phyloP scores from a whole-genome alignment of 371 early-diverging fungal genomes.

The Capniomyces stellatus region DNA sequence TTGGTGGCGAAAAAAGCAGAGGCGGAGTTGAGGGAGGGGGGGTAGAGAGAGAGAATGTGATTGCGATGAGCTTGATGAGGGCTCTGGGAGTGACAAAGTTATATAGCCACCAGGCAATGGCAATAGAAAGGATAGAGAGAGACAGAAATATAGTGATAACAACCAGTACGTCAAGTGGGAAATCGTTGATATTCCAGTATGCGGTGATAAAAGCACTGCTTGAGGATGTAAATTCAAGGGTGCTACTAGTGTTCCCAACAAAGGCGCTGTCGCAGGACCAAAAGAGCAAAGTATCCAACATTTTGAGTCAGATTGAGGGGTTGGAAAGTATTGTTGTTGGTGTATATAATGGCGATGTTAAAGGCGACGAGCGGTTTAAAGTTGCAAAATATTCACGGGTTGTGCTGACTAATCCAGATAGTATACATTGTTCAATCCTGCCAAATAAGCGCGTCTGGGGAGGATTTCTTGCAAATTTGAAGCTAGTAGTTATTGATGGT shows the following conservation, averaged over 20 bases:
- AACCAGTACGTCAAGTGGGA: slow-evolving; percentile 62
- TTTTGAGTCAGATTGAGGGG: slow-evolving; percentile 17
- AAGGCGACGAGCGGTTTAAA: slow-evolving; percentile 17
- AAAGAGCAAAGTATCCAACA: slow-evolving; percentile 24
- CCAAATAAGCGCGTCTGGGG: slow-evolving; percentile 39
- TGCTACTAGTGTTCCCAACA: slow-evolving; percentile 46
- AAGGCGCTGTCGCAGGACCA: slow-evolving; percentile 75
- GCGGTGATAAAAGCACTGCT: slow-evolving; percentile 38
- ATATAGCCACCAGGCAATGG: slow-evolving; percentile 50
- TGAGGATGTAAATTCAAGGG: slow-evolving; percentile 17
- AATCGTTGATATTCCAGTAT: slow-evolving; percentile 57
- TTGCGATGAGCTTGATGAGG: too few species aligned
- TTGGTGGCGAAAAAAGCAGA: too few species aligned
- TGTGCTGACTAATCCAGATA: slow-evolving; percentile 68
- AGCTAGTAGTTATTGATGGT: slow-evolving; percentile 46
- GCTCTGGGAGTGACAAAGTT: slow-evolving; percentile 25
- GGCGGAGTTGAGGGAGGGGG: too few species aligned
- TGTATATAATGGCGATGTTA: slow-evolving; percentile 28
- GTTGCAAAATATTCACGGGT: slow-evolving; percentile 34
- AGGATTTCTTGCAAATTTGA: slow-evolving; percentile 29
- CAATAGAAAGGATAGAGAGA: slow-evolving; percentile 28
- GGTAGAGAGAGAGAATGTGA: too few species aligned
- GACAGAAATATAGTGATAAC: slow-evolving; percentile 38
- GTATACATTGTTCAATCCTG: slow-evolving; percentile 50
- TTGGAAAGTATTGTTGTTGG: slow-evolving; percentile 8